These are phyloP conservation scores for Globisporangium alternatum DNA, from an alignment of 352 stramenopile species.

Conservation along the genomic window DNA sequence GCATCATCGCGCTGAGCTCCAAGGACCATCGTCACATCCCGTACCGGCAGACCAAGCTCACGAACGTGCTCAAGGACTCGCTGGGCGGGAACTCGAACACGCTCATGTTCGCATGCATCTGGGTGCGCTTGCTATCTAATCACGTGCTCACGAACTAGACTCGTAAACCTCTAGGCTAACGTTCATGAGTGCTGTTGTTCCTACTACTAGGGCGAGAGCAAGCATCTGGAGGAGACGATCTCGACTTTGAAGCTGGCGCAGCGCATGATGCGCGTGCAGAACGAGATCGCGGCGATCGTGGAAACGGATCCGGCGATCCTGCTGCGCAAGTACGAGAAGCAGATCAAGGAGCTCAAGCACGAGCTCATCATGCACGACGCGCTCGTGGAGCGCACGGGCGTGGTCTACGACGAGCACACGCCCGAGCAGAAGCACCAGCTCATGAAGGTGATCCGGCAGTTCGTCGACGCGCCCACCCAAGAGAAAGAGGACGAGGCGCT, in stretches of 20 bases:
- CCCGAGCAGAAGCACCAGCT: conserved; percentile 88
- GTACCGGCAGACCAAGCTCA: conserved; percentile 95
- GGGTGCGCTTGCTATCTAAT: conserved; percentile 26
- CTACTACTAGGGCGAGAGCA: conserved; percentile 62
- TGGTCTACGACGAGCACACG: conserved; percentile 90
- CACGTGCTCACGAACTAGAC: neutral
- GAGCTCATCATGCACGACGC: conserved; percentile 94
- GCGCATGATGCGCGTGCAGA: conserved; percentile 94
- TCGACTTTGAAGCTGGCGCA: conserved; percentile 92
- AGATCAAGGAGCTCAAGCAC: conserved; percentile 92
- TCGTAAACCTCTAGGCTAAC: conserved; percentile 1
- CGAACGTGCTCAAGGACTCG: conserved; percentile 90
- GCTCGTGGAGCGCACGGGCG: conserved; percentile 80
- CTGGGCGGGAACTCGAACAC: conserved; percentile 96
- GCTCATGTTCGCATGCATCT: conserved; percentile 94
- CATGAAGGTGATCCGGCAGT: conserved; percentile 64
- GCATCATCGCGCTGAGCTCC: conserved; percentile 86
- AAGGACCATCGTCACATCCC: conserved; percentile 83
- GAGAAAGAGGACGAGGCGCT: conserved; percentile 81
- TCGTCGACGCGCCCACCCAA: conserved; percentile 57
- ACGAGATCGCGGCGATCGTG: conserved; percentile 82
- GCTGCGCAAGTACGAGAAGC: conserved; percentile 88
- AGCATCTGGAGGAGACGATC: conserved; percentile 92
- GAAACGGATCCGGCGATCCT: conserved; percentile 84
- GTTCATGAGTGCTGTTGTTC: neutral